Conservation (phyloP, 331 rosid genomes). For the Malus hybrid region DNA sequence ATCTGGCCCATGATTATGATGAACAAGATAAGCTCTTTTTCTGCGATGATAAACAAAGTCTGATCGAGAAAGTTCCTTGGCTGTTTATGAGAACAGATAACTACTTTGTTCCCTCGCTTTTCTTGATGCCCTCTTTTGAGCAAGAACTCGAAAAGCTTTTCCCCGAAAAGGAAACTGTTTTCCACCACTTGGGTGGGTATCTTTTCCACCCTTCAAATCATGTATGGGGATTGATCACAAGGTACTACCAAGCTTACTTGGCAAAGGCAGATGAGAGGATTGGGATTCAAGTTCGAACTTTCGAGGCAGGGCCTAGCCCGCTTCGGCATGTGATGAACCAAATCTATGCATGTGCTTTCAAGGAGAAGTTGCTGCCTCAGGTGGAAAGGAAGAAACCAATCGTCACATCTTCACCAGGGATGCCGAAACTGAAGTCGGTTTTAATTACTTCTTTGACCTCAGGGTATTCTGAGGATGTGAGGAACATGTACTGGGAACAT, state of each 20-base stretch:
- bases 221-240: slow-evolving; percentile 52
- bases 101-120: slow-evolving; percentile 64
- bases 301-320: slow-evolving; percentile 39
- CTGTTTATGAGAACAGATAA: slow-evolving; percentile 46
- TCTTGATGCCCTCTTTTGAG: slow-evolving; percentile 57
- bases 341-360: slow-evolving; percentile 39
- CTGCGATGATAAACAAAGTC: slow-evolving; percentile 51
- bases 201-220: slow-evolving; percentile 65
- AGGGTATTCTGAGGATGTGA: slow-evolving; percentile 41
- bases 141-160: slow-evolving; percentile 42
- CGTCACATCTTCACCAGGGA: slow-evolving; percentile 8
- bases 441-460: slow-evolving; percentile 44
- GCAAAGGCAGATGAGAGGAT: slow-evolving; percentile 47
- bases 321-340: slow-evolving; percentile 51
- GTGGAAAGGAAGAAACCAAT: slow-evolving; percentile 21
- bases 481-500: slow-evolving; percentile 43
- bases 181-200: slow-evolving; percentile 52
- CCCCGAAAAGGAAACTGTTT: slow-evolving; percentile 43
- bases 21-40: slow-evolving; percentile 56
- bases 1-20: slow-evolving; percentile 66
- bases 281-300: slow-evolving; percentile 57
- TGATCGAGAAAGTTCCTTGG: slow-evolving; percentile 35
- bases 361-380: slow-evolving; percentile 44
- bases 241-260: slow-evolving; percentile 53
- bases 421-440: slow-evolving; percentile 35